A percentile compares a stretch with the other conserved stretches of the same genome.
phyloP scores from a whole-genome alignment of 2,329 filamentous ascomycete species.

The Fusarium armeniacum region DNA sequence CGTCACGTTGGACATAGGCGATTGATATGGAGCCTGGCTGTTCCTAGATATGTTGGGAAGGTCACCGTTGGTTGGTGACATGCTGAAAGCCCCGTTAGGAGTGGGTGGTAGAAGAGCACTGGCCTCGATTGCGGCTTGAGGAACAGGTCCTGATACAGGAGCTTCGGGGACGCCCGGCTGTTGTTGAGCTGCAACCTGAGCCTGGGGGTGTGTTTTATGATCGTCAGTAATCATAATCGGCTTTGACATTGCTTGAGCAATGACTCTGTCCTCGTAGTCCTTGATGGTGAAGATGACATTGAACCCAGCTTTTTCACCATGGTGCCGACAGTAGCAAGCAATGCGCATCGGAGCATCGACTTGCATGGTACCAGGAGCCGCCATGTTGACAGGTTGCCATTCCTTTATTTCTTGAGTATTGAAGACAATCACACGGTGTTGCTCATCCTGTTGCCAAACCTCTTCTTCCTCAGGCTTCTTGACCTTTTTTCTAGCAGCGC shows the following conservation, averaged over 20 bases:
- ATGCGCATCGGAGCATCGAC: conserved; percentile 94
- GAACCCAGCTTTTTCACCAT: conserved; percentile 93
- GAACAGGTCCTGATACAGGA: conserved; percentile 31
- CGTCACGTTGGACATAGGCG: conserved; percentile 52
- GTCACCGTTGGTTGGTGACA: conserved; percentile 74
- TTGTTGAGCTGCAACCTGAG: conserved; percentile 47
- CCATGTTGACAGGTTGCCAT: conserved; percentile 74
- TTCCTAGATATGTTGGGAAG: conserved; percentile 70
- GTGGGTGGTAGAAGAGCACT: conserved; percentile 53
- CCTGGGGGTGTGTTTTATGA: conserved; percentile 82
- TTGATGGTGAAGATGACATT: conserved; percentile 95
- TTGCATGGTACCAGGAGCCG: conserved; percentile 74
- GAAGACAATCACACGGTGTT: conserved; percentile 87
- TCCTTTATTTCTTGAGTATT: conserved; percentile 90
- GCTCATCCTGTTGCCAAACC: conserved; percentile 84
- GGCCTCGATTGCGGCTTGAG: conserved; percentile 48
- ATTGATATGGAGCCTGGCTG: conserved; percentile 56
- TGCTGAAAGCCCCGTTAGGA: conserved; percentile 62
- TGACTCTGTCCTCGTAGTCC: conserved; percentile 79
- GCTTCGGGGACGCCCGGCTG: conserved; percentile 51
- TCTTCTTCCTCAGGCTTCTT: conserved; percentile 95
- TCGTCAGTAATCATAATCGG: conserved; percentile 98
- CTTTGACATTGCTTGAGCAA: conserved; percentile 87
- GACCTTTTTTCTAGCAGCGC: conserved; percentile 90
- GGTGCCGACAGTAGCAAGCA: conserved; percentile 95